Evolutionary conservation across 768 basidiomycete genomes (phyloP), one percentile per base, ranked within the genome.

Genomic region (Naganishia antarctica): DNA sequence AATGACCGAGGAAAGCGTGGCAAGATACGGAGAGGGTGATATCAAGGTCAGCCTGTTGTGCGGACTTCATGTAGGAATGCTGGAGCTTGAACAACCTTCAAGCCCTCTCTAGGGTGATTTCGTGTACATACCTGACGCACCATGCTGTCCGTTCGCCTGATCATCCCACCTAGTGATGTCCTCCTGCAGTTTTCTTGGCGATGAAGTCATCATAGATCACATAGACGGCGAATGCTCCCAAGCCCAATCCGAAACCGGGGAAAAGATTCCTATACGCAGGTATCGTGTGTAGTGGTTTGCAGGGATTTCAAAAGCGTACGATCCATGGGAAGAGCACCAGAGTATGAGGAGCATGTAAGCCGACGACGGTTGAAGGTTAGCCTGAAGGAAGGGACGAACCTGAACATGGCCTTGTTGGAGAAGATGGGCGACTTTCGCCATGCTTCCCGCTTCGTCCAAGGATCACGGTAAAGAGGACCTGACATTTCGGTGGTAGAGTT

Each of bases 401-500:
- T 81, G 81, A 97, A 87, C 89, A 92, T 92, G 70, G 84, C 83
- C 44, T 86, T 85, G 70, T 87, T 88, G 66, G 85, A 83, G 81
- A 96, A 96, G 61, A 93, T 84, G n/a, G 88, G 86, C 72, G 85
- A 86, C 76, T 86, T 91, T 72, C 92, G 83, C 91, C 91, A 96
- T 41, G 90, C 89, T 70, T 96, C 91, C 66, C 86, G 81, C 79
- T 88, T 91, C 23, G 90, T 89, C 92, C 92, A 96, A 57, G 91
- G 91, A 76, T 96, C 92, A 78, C 90, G 86, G 74, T 86, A 92
- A 60, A 74, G 37, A 37, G 53, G 53, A 31, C 50, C 50, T 40
- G 53, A 57, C 32, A 34, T 40, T 57, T 57, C 15, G 34, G 34
- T 15, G 15, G 34, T 15, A 37, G 15, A 15, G 12, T 53, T n/a